Conservation (phyloP, 139 green algal species). For the Micractinium conductrix region DNA sequence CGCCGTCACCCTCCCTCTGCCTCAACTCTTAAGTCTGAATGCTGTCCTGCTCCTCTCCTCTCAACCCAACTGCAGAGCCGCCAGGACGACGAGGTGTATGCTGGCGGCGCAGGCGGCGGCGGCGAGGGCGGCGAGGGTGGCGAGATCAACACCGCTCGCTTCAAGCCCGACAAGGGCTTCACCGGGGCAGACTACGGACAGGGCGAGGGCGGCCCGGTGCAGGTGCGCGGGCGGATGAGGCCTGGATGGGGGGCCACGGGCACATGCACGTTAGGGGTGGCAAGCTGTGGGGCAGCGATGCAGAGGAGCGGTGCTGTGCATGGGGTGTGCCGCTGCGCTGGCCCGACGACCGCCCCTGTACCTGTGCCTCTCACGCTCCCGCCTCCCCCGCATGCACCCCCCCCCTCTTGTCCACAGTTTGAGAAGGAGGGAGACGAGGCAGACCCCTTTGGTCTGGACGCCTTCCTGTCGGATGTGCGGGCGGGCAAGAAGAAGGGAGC, state of each 20-base stretch:
- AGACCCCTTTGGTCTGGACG: conserved; percentile 96
- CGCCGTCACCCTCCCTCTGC: background rate
- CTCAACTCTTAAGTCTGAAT: background rate
- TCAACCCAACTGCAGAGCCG: conserved; percentile 1
- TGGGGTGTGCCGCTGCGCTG: too few species aligned
- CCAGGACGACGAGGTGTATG: conserved; percentile 61
- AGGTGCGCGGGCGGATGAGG: background rate
- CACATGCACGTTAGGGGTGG: too few species aligned
- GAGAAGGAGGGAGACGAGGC: conserved; percentile 82
- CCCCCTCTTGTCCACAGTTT: conserved; percentile 78
- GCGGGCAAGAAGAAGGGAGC: conserved; percentile 59
- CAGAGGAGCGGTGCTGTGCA: too few species aligned
- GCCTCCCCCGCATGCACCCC: background rate
- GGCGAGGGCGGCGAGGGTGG: conserved; percentile 45
- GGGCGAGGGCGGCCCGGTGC: conserved; percentile 43
- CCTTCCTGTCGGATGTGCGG: conserved; percentile 84
- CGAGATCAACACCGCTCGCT: conserved; percentile 69
- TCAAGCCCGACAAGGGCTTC: conserved; percentile 95
- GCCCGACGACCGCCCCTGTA: too few species aligned
- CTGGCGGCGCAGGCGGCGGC: conserved; percentile 37
- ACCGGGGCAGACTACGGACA: conserved; percentile 64
- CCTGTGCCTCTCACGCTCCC: too few species aligned
- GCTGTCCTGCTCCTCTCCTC: background rate
- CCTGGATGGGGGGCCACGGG: too few species aligned
- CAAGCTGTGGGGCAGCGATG: too few species aligned